Conservation (phyloP, 768 basidiomycete genomes). For the Termitomyces sp. region DNA sequence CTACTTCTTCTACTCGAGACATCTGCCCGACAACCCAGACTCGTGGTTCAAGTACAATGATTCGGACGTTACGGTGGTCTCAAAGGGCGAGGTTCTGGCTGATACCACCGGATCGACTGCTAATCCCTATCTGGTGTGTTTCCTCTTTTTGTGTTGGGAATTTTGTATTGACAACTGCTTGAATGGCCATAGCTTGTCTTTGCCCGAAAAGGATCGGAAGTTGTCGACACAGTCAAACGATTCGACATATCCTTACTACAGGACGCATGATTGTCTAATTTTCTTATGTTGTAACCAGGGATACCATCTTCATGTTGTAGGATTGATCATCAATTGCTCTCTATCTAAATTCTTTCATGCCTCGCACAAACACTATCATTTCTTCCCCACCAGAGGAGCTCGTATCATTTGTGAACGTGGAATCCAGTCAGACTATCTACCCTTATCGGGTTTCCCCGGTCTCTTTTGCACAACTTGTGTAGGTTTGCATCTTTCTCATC, state of each 20-base stretch:
- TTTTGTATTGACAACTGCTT: slow-evolving; percentile 1
- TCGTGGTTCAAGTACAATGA: slow-evolving; percentile 98
- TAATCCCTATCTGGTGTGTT: slow-evolving; percentile 81
- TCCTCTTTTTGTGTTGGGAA: not conserved
- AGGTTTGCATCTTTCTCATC: too few relatives aligned
- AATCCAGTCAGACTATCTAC: not conserved
- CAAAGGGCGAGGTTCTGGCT: slow-evolving; percentile 77
- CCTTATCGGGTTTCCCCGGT: too few relatives aligned
- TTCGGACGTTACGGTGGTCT: slow-evolving; percentile 71
- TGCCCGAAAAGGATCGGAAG: slow-evolving; percentile 70
- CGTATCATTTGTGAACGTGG: not conserved
- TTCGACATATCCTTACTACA: slow-evolving; percentile 31
- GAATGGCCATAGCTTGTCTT: slow-evolving; percentile 60
- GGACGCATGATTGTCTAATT: slow-evolving; percentile 6
- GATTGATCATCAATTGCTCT: slow-evolving; percentile 4
- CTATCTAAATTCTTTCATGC: not conserved
- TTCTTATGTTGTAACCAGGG: slow-evolving; percentile 4
- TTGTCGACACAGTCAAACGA: slow-evolving; percentile 78
- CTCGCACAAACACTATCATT: not conserved
- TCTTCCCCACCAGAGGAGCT: not conserved
- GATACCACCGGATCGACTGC: slow-evolving; percentile 88
- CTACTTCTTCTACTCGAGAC: slow-evolving; percentile 93
- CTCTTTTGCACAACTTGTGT: too few relatives aligned
- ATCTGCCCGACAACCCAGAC: slow-evolving; percentile 75
- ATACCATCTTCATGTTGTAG: slow-evolving; percentile 11